Percentiles rank a stretch among this genome's conserved stretches.
These are phyloP conservation scores for Clarireedia sp. DNA, from an alignment of 2,329 filamentous ascomycete genomes.

Conservation along the genomic window DNA sequence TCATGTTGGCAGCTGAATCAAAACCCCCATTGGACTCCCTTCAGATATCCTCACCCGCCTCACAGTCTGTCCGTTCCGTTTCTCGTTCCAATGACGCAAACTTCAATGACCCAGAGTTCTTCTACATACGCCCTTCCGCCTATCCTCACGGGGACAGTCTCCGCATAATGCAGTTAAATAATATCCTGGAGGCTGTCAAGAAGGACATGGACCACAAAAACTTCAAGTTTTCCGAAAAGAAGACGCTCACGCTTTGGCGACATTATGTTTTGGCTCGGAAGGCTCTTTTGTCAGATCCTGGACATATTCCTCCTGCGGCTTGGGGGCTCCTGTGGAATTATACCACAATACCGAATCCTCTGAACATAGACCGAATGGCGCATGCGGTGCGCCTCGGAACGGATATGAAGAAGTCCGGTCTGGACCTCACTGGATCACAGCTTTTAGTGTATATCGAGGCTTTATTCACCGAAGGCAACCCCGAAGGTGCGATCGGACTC, in stretches of 20 bases:
- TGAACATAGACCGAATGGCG: constrained; percentile 47
- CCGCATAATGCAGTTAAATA: not conserved
- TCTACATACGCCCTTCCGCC: not conserved
- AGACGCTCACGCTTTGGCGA: constrained; percentile 32
- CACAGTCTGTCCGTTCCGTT: not conserved
- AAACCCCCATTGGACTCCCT: not conserved
- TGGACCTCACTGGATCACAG: constrained; percentile 47
- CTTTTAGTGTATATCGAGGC: constrained; percentile 62
- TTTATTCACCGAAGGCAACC: constrained; percentile 54
- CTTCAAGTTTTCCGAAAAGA: not conserved
- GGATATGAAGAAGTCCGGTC: constrained; percentile 56
- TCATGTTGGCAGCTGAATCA: constrained; percentile 1
- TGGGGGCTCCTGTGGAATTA: constrained; percentile 62
- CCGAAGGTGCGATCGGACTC: constrained; percentile 29
- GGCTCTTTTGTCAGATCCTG: constrained; percentile 38
- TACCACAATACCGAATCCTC: constrained; percentile 39
- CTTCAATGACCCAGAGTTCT: not conserved
- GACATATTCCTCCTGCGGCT: constrained; percentile 48
- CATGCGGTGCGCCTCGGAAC: constrained; percentile 55
- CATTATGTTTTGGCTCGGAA: constrained; percentile 43
- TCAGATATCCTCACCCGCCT: not conserved
- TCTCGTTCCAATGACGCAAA: not conserved
- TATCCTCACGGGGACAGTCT: not conserved
- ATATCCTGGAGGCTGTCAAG: not conserved
- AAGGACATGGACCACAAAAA: not conserved